These are phyloP conservation scores for Cladosporium phlei DNA, from an alignment of 2,329 filamentous ascomycete species.

Conservation along the genomic window DNA sequence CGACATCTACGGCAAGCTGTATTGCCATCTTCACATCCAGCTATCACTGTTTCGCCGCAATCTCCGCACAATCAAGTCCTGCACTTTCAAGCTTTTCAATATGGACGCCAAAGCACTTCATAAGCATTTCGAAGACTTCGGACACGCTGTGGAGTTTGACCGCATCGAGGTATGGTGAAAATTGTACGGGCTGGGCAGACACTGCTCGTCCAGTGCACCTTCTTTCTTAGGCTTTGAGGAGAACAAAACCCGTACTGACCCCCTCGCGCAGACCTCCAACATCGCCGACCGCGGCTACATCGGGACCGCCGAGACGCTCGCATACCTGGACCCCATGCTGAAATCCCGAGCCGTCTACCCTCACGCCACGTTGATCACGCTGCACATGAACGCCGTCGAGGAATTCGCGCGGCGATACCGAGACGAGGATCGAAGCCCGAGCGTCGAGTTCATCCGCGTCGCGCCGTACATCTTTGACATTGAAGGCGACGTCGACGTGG, in stretches of 20 bases:
- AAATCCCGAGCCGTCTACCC: slow-evolving; percentile 32
- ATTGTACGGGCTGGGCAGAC: too few relatives aligned
- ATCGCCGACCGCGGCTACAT: slow-evolving; percentile 37
- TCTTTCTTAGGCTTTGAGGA: too few relatives aligned
- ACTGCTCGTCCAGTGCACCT: too few relatives aligned
- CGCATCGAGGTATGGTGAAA: slow-evolving; percentile 36
- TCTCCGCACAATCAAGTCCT: too few relatives aligned
- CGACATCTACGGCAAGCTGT: slow-evolving; percentile 36
- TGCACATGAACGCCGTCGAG: slow-evolving; percentile 38
- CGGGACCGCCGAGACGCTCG: slow-evolving; percentile 26
- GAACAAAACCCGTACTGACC: neutral
- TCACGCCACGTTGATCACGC: slow-evolving; percentile 38
- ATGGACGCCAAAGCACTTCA: neutral
- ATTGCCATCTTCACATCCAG: neutral
- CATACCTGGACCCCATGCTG: slow-evolving; percentile 32
- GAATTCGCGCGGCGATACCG: too few relatives aligned
- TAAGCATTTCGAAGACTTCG: slow-evolving; percentile 5
- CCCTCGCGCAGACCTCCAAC: slow-evolving; percentile 36
- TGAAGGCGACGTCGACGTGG: too few relatives aligned
- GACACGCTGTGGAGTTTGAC: too few relatives aligned
- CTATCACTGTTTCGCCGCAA: too few relatives aligned
- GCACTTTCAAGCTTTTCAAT: neutral
- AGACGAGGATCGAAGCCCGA: too few relatives aligned
- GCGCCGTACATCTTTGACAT: too few relatives aligned
- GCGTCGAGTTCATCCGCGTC: too few relatives aligned